Evolutionary conservation across 2,329 filamentous ascomycete species (phyloP).

Genomic region (Penicillium sp.): DNA sequence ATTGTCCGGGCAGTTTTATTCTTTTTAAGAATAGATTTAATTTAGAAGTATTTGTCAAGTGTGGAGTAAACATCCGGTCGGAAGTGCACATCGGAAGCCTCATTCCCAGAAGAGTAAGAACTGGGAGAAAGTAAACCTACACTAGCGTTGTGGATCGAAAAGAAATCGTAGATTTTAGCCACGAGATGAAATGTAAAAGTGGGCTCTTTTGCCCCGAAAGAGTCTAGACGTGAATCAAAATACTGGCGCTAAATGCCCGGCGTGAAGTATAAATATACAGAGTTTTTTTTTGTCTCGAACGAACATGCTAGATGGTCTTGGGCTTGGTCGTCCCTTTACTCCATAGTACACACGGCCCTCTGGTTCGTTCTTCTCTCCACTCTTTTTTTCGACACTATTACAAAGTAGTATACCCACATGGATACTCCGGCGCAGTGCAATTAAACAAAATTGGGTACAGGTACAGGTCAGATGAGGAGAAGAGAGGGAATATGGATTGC

Average conservation of each 20-base stretch:
- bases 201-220: not conserved
- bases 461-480: not conserved
- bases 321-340: not conserved
- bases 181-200: not conserved
- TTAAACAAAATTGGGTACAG: not conserved
- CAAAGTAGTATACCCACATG: slow-evolving; percentile 8
- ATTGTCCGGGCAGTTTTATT: slow-evolving; percentile 4
- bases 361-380: slow-evolving; percentile 1
- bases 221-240: not conserved
- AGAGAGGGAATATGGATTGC: not conserved
- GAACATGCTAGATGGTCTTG: not conserved
- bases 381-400: slow-evolving; percentile 5
- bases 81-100: not conserved
- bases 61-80: not conserved
- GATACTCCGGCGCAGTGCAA: slow-evolving; percentile 4
- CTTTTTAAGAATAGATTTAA: not conserved
- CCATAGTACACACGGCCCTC: not conserved
- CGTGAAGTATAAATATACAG: not conserved
- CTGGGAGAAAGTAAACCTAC: not conserved
- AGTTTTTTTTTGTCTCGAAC: not conserved
- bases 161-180: not conserved
- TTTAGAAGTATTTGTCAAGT: not conserved
- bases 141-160: not conserved
- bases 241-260: not conserved
- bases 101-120: not conserved